phyloP scores from a whole-genome alignment of 2,329 filamentous ascomycete species.

The Fusarium sp. region DNA sequence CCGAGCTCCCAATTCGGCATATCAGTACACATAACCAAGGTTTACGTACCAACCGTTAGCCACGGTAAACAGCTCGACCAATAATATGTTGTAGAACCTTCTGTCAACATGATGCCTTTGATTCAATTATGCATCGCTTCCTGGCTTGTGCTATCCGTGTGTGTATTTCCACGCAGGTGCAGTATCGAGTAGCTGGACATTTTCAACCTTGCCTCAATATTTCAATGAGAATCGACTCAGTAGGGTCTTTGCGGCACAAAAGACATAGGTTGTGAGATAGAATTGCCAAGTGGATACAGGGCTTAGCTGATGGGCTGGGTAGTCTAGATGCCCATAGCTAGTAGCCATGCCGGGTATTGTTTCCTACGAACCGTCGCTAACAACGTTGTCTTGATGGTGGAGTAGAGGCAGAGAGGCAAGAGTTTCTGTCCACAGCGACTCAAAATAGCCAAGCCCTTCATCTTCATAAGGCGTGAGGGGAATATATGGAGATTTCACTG shows the following conservation, averaged over 20 bases:
- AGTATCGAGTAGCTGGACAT: not conserved
- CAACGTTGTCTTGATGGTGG: conserved; percentile 14
- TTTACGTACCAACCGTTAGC: conserved; percentile 33
- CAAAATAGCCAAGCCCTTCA: conserved; percentile 16
- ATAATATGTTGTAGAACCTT: conserved; percentile 16
- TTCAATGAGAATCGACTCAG: not conserved
- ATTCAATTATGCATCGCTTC: not conserved
- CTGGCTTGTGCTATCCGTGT: too few species aligned
- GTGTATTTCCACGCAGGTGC: too few species aligned
- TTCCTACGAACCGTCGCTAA: not conserved
- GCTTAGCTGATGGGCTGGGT: not conserved
- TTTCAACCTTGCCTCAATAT: not conserved
- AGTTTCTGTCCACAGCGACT: not conserved
- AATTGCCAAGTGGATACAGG: conserved; percentile 11
- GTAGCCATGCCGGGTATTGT: conserved; percentile 1
- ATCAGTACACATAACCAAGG: conserved; percentile 5
- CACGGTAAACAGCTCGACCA: conserved; percentile 16
- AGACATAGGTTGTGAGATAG: conserved; percentile 6
- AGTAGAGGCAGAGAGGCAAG: not conserved
- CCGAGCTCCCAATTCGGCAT: conserved; percentile 39
- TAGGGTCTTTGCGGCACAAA: not conserved
- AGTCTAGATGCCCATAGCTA: not conserved
- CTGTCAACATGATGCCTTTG: conserved; percentile 12
- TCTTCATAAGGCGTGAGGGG: conserved; percentile 7
- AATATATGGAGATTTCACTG: conserved; percentile 7